These are phyloP conservation scores for Podaxis rugospora DNA, from an alignment of 768 basidiomycete species.

Conservation along the genomic window DNA sequence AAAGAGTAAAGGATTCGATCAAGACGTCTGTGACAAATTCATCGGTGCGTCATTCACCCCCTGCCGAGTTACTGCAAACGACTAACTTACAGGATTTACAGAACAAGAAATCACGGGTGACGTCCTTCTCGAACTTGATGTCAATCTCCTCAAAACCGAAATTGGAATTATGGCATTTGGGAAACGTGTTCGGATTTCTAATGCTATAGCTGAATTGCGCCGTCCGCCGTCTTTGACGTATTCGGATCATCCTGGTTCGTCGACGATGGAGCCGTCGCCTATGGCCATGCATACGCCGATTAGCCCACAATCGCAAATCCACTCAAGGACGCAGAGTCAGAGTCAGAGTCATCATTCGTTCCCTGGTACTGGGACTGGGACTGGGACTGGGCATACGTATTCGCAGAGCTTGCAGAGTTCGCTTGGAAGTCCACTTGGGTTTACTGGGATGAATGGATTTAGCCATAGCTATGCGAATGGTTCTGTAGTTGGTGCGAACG, in stretches of 20 bases:
- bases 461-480: constrained; percentile 15
- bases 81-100: constrained; percentile 21
- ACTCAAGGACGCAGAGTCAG: constrained; percentile 40
- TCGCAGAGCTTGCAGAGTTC: constrained; percentile 37
- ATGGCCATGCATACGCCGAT: constrained; percentile 26
- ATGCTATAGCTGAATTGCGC: constrained; percentile 86
- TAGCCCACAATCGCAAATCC: constrained; percentile 14
- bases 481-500: constrained; percentile 18
- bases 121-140: constrained; percentile 90
- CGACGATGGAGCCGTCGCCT: not conserved
- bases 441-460: constrained; percentile 16
- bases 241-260: constrained; percentile 29
- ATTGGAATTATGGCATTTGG: constrained; percentile 94
- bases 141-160: constrained; percentile 86
- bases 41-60: constrained; percentile 50
- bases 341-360: constrained; percentile 43
- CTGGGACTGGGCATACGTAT: constrained; percentile 20
- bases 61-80: not conserved
- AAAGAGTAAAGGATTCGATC: constrained; percentile 78
- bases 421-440: constrained; percentile 33
- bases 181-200: constrained; percentile 89
- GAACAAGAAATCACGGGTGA: constrained; percentile 99
- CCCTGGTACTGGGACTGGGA: constrained; percentile 19
- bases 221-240: constrained; percentile 63
- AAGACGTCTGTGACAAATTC: constrained; percentile 80